Evolutionary conservation across 192 early-diverging fungal species (phyloP).

Genomic region (Spizellomyces punctatus): DNA sequence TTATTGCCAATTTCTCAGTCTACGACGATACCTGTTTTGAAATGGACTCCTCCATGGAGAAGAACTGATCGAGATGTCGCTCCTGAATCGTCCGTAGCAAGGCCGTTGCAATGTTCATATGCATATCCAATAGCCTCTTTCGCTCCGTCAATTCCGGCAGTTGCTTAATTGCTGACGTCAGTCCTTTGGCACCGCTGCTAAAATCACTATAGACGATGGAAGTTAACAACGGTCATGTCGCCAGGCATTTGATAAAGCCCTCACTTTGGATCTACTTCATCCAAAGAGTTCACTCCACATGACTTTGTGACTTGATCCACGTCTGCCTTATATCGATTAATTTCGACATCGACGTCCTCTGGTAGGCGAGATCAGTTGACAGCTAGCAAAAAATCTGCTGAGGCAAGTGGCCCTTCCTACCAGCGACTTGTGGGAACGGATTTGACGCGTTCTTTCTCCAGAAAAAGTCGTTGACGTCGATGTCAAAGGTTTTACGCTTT

Average conservation of each 20-base stretch:
- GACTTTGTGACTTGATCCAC: slow-evolving; percentile 88
- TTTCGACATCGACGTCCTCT: slow-evolving; percentile 90
- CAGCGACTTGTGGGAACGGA: slow-evolving; percentile 97
- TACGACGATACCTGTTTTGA: slow-evolving; percentile 61
- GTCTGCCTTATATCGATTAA: slow-evolving; percentile 93
- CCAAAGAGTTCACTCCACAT: slow-evolving; percentile 79
- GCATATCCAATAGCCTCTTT: slow-evolving; percentile 94
- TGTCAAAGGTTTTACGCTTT: slow-evolving; percentile 78
- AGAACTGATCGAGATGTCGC: slow-evolving; percentile 90
- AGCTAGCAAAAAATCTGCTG: background rate
- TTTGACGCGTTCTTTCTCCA: slow-evolving; percentile 90
- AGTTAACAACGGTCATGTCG: background rate
- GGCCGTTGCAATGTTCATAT: slow-evolving; percentile 95
- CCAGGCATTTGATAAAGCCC: slow-evolving; percentile 2
- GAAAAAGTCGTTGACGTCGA: slow-evolving; percentile 89
- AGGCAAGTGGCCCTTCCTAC: slow-evolving; percentile 21
- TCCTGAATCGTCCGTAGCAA: slow-evolving; percentile 89
- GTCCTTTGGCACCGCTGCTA: slow-evolving; percentile 79
- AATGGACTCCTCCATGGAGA: slow-evolving; percentile 91
- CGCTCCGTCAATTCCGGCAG: slow-evolving; percentile 93
- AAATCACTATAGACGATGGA: slow-evolving; percentile 60
- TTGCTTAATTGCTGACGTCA: slow-evolving; percentile 89
- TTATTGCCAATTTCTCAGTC: background rate
- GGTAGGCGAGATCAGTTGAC: background rate
- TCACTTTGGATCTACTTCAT: slow-evolving; percentile 70